These are phyloP conservation scores for Dispira parvispora DNA, from an alignment of 192 early-diverging fungal genomes.

Conservation along the genomic window DNA sequence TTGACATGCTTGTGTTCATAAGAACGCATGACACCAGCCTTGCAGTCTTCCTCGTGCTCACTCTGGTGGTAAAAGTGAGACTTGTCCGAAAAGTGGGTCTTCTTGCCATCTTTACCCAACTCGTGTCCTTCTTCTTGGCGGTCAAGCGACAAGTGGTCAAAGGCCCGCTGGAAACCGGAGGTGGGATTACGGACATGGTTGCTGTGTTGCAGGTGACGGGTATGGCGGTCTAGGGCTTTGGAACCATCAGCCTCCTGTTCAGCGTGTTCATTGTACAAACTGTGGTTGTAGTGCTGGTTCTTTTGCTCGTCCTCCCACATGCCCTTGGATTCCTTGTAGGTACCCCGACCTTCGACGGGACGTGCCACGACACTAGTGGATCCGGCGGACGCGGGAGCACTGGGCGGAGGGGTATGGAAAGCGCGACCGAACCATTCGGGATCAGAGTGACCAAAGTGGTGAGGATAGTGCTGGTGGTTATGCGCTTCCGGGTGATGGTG, in stretches of 20 bases:
- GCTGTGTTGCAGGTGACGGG: conserved; percentile 29
- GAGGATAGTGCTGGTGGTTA: not conserved
- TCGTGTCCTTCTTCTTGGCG: conserved; percentile 31
- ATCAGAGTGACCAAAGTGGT: not conserved
- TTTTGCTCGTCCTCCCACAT: conserved; percentile 35
- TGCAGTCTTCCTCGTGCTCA: conserved; percentile 34
- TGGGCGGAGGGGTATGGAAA: not conserved
- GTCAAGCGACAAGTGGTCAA: conserved; percentile 30
- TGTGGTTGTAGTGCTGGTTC: conserved; percentile 35
- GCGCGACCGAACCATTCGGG: too few species aligned
- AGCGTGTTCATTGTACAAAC: conserved; percentile 33
- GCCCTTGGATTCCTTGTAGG: conserved; percentile 33
- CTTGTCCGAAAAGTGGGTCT: conserved; percentile 28
- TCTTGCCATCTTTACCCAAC: conserved; percentile 24
- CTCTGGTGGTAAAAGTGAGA: conserved; percentile 36
- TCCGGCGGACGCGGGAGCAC: not conserved
- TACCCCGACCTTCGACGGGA: conserved; percentile 32
- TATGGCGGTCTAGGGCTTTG: conserved; percentile 25
- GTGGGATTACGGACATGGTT: conserved; percentile 30
- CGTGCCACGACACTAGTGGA: conserved; percentile 20
- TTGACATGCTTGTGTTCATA: conserved; percentile 39
- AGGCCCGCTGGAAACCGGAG: conserved; percentile 27
- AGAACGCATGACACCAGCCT: conserved; percentile 25
- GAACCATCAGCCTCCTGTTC: conserved; percentile 24
- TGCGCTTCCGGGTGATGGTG: conserved; percentile 6